A percentile compares a stretch with the other conserved stretches of the same genome.
Conservation (phyloP, 176 grass and related monocot genomes). For the Musa schizocarpa region DNA sequence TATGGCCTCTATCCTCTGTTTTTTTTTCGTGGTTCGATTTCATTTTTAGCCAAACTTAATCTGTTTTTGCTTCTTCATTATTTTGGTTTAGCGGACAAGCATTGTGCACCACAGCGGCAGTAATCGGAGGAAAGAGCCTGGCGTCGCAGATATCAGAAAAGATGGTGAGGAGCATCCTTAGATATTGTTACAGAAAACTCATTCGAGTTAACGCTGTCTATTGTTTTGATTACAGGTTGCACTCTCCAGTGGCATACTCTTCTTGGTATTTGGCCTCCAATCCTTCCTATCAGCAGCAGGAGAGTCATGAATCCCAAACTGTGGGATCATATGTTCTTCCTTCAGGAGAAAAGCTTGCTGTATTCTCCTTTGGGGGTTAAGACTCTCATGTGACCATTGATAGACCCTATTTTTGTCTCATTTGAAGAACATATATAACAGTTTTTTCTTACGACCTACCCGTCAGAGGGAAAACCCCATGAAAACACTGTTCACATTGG, state of each 20-base stretch:
- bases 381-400: too few relatives aligned
- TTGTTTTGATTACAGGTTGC: constrained; percentile 9
- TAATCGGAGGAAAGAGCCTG: constrained; percentile 87
- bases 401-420: too few relatives aligned
- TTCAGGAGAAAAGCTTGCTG: too few relatives aligned
- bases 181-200: not conserved
- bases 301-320: not conserved
- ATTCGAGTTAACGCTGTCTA: not conserved
- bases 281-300: constrained; percentile 7
- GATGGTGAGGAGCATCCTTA: constrained; percentile 41
- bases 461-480: too few relatives aligned
- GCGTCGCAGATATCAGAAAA: constrained; percentile 97
- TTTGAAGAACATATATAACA: too few relatives aligned
- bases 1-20: constrained; percentile 28
- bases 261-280: constrained; percentile 15
- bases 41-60: not conserved
- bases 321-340: too few relatives aligned
- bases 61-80: constrained; percentile 11
- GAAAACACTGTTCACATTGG: too few relatives aligned
- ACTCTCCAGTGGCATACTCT: constrained; percentile 15
- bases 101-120: constrained; percentile 92
- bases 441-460: too few relatives aligned
- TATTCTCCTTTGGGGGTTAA: too few relatives aligned
- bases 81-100: constrained; percentile 57
- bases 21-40: not conserved